A percentile compares a stretch with the other conserved stretches of the same genome.
Conservation (phyloP, 306 rosid genomes). For the Cucurbita pepo region DNA sequence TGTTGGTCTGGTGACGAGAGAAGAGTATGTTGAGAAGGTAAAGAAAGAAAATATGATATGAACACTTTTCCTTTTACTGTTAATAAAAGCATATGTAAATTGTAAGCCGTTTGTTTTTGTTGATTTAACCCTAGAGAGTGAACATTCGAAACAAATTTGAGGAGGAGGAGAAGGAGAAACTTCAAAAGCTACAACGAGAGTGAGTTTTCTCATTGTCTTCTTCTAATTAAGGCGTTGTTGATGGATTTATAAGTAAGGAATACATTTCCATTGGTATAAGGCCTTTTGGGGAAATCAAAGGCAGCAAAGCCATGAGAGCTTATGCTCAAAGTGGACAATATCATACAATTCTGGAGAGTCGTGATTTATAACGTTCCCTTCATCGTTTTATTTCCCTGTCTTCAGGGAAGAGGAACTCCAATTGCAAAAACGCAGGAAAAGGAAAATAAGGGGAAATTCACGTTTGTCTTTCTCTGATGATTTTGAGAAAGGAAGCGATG, state of each 20-base stretch:
- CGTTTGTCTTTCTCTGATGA: slow-evolving; percentile 81
- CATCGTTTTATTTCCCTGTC: background rate
- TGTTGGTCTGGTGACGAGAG: slow-evolving; percentile 88
- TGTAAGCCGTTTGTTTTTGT: background rate
- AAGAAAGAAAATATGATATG: background rate
- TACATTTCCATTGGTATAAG: no score
- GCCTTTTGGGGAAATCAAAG: no score
- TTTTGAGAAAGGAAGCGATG: slow-evolving; percentile 57
- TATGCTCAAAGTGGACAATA: no score
- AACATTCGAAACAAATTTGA: slow-evolving; percentile 80
- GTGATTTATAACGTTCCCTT: background rate
- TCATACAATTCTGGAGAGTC: no score
- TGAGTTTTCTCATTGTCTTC: slow-evolving; percentile 12
- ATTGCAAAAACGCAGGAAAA: slow-evolving; percentile 67
- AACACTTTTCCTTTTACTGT: background rate
- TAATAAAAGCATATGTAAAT: background rate
- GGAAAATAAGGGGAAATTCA: slow-evolving; percentile 76
- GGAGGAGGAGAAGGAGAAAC: slow-evolving; percentile 98
- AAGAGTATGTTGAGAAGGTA: slow-evolving; percentile 94
- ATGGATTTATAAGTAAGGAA: no score
- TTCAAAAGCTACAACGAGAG: slow-evolving; percentile 88
- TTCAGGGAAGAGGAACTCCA: slow-evolving; percentile 84
- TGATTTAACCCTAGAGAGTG: slow-evolving; percentile 43
- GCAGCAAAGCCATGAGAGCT: no score
- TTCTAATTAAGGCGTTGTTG: background rate